Base-by-base conservation (phyloP, 371 early-diverging fungal genomes). In the Lichtheimia hyalospora region DNA sequence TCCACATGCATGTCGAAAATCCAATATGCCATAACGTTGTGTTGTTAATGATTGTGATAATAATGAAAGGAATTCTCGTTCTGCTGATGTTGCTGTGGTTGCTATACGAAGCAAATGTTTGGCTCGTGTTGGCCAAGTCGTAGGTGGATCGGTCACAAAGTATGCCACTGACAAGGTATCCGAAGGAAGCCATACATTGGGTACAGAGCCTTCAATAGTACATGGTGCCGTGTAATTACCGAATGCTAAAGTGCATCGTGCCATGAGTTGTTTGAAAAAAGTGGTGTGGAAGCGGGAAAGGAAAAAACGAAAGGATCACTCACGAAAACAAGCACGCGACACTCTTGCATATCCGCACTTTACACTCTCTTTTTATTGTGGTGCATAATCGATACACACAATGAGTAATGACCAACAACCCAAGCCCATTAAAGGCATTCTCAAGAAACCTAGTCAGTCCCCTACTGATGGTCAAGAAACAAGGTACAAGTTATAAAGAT, bases 391-490 rank as follows among this genome's bases (percentile, higher is more conserved):
- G 46, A 5, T 16, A 46, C 24, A 21, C 14, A 76, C n/a, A n/a
- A n/a, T 76, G 76, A 73, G 34, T 10, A 34, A 62, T 57, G 60
- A 66, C 49, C 60, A 71, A 41, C 69, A 70, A 24, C 63, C 80
- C 20, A 64, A 75, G 46, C 75, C 80, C 21, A 78, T 79, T 50
- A 81, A 81, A 52, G 84, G 82, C 21, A 82, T 82, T 57, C 73
- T 83, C 49, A 82, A 84, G 46, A 77, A 74, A 50, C 67, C 71
- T 15, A 55, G 55, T 63, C 41, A 40, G 40, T 51, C 60, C 10
- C 10, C 53, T 24, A 23, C 20, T 44, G 56, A 42, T 43, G 42
- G 27, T 43, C 14, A 21, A 21, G 62, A 62, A 51, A 8, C 62
- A 41, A 24, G 62, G 62, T 62, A 62, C 20, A 6, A 5, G 20